Percentiles rank a stretch among this genome's conserved stretches.
phyloP scores from a whole-genome alignment of 352 stramenopile genomes.

The Phytophthora ramorum region DNA sequence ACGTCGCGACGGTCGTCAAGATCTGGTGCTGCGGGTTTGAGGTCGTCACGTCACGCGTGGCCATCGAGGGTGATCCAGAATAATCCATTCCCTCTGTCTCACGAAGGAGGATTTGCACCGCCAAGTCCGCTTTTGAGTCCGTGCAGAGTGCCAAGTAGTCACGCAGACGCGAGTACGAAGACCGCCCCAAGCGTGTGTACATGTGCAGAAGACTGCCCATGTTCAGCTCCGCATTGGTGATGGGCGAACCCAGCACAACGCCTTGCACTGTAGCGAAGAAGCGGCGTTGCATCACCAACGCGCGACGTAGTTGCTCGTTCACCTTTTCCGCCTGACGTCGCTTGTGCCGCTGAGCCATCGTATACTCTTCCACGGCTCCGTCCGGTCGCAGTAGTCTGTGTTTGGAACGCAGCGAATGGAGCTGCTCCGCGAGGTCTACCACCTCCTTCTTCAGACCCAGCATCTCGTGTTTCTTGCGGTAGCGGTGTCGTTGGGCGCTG shows the following conservation, averaged over 20 bases:
- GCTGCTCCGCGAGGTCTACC: slow-evolving; percentile 36
- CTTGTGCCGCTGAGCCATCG: slow-evolving; percentile 43
- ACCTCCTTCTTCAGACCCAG: slow-evolving; percentile 48
- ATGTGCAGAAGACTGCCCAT: slow-evolving; percentile 62
- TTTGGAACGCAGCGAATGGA: slow-evolving; percentile 42
- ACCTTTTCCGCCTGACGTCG: slow-evolving; percentile 39
- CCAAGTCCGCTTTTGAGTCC: slow-evolving; percentile 58
- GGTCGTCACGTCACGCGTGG: slow-evolving; percentile 34
- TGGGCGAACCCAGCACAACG: slow-evolving; percentile 34
- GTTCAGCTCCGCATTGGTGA: slow-evolving; percentile 48
- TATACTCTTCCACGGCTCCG: slow-evolving; percentile 37
- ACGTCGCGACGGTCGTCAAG: slow-evolving; percentile 54
- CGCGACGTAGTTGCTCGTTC: slow-evolving; percentile 58
- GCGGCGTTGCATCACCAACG: slow-evolving; percentile 53
- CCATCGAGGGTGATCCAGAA: slow-evolving; percentile 42
- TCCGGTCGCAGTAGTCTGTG: slow-evolving; percentile 35
- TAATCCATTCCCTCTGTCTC: slow-evolving; percentile 54
- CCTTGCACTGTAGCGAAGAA: slow-evolving; percentile 53
- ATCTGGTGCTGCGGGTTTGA: slow-evolving; percentile 39
- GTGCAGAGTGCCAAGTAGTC: slow-evolving; percentile 56
- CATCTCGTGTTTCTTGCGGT: slow-evolving; percentile 54
- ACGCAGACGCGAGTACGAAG: slow-evolving; percentile 40
- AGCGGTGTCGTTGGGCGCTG: slow-evolving; percentile 33
- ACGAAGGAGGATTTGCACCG: slow-evolving; percentile 53
- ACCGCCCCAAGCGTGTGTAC: slow-evolving; percentile 56